Evolutionary conservation across 495 filamentous ascomycete species (phyloP), one percentile per base, ranked within the genome.

Genomic region (Immersiella caudata): DNA sequence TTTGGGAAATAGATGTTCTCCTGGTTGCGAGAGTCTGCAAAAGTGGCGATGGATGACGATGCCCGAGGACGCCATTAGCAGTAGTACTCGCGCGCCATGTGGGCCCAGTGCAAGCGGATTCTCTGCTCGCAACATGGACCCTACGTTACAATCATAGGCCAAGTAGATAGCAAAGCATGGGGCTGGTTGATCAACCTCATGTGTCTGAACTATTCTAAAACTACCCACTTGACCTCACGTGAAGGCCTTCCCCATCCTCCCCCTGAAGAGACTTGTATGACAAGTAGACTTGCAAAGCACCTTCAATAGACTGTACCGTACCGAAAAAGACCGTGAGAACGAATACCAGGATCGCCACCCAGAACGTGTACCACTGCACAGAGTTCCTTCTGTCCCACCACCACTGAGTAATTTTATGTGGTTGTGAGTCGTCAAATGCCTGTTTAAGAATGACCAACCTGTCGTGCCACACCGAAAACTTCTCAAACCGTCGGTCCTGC

Each of bases 321-420:
- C 83, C 84, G 68, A 87, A 84, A 52, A 86, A 78, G 1, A 83
- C 61, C 1, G 83, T 85, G 46, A 86, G 68, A 0, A 77, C 52
- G 3, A 85, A 71, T 1, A 83, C 81, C 20, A 80, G 35, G 7
- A 83, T 73, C 0, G 84, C 84, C 11, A 85, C 77, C 85, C 85
- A 87, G 54, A 86, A 83, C 6, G 82, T 82, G 64, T 83, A 85
- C 81, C 83, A 87, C 68, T 86, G 82, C 0, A 79, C 75, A 6
- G 76, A 73, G 56, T 83, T 82, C 11, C 85, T 68, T 59, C 83
- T 67, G 69, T 87, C 84, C 40, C 75, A 67, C 82, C 84, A 86
- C 80, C 81, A 83, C 69, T 86, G 81, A 1, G 68, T 71, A 0
- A 86, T 51, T 1, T 63, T 83, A 7, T 62, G 68, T 11, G 85